Evolutionary conservation across 1,284 basidiomycete genomes (phyloP).

Genomic region (Mycosarcoma mackinlayi): DNA sequence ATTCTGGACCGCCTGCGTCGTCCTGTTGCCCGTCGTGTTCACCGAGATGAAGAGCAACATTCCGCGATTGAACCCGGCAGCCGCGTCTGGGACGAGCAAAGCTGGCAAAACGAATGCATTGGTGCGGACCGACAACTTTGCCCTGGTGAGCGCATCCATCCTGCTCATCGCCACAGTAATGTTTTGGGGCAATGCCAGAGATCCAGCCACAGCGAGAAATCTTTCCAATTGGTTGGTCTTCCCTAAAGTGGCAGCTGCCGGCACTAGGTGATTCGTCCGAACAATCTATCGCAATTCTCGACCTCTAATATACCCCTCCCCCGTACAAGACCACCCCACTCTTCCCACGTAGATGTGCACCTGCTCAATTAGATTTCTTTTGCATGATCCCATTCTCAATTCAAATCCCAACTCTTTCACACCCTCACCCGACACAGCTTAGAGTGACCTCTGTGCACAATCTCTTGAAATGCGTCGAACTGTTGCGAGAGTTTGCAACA

Average conservation of each 20-base stretch:
- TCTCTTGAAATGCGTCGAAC: too few species aligned
- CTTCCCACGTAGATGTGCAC: too few species aligned
- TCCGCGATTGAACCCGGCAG: conserved; percentile 15
- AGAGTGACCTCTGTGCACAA: too few species aligned
- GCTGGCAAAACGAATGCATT: conserved; percentile 8
- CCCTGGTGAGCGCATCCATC: conserved; percentile 32
- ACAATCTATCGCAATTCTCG: too few species aligned
- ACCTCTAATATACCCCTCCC: too few species aligned
- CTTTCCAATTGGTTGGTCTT: conserved; percentile 45
- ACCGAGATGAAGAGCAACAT: conserved; percentile 63
- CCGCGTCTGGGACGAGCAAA: not conserved
- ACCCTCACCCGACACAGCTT: too few species aligned
- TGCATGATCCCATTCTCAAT: too few species aligned
- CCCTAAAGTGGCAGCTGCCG: conserved; percentile 27
- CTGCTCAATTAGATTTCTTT: too few species aligned
- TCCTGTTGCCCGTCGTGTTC: conserved; percentile 64
- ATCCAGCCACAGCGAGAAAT: conserved; percentile 34
- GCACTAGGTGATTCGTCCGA: too few species aligned
- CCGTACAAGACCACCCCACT: not conserved
- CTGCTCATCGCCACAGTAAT: conserved; percentile 37
- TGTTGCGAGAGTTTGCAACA: too few species aligned
- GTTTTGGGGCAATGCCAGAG: conserved; percentile 40
- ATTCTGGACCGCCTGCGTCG: conserved; percentile 65
- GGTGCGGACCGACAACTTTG: conserved; percentile 41
- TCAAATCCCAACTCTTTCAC: too few species aligned